A percentile compares a stretch with the other conserved stretches of the same genome.
phyloP scores from a whole-genome alignment of 2,329 filamentous ascomycete species.

The Pseudocercospora ulei region DNA sequence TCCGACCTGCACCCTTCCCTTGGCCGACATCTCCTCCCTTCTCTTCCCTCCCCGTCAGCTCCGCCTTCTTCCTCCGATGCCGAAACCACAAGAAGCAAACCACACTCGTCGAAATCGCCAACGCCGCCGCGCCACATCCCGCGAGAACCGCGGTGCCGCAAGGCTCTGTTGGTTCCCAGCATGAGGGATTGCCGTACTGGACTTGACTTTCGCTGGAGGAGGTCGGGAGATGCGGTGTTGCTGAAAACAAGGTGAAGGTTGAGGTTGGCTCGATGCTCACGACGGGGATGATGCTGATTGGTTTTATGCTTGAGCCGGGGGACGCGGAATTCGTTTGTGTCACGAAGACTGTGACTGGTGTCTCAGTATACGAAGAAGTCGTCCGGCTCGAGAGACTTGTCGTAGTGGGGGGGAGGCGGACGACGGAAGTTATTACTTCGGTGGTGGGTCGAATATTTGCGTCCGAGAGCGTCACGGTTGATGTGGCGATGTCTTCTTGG shows the following conservation, averaged over 20 bases:
- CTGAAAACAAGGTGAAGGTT: background rate
- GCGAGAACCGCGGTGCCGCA: constrained; percentile 3
- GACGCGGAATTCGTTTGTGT: background rate
- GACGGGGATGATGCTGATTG: constrained; percentile 2
- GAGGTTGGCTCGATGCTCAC: constrained; percentile 1
- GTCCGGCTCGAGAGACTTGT: no score
- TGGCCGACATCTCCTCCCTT: background rate
- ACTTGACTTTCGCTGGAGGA: no score
- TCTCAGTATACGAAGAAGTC: no score
- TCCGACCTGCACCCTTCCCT: background rate
- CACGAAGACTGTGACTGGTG: constrained; percentile 4
- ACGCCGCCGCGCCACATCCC: background rate
- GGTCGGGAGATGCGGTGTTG: background rate
- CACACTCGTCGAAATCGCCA: constrained; percentile 1
- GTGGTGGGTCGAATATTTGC: no score
- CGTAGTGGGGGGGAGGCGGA: no score
- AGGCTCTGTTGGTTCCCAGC: constrained; percentile 3
- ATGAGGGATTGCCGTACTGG: constrained; percentile 1
- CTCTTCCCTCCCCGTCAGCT: background rate
- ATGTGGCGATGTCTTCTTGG: no score
- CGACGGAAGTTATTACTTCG: no score
- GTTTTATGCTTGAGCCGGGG: background rate
- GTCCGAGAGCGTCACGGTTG: no score
- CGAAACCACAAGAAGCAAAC: constrained; percentile 2
- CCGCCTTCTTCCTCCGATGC: background rate